Base-by-base conservation (phyloP, 495 filamentous ascomycete genomes). In the Physcia stellaris region DNA sequence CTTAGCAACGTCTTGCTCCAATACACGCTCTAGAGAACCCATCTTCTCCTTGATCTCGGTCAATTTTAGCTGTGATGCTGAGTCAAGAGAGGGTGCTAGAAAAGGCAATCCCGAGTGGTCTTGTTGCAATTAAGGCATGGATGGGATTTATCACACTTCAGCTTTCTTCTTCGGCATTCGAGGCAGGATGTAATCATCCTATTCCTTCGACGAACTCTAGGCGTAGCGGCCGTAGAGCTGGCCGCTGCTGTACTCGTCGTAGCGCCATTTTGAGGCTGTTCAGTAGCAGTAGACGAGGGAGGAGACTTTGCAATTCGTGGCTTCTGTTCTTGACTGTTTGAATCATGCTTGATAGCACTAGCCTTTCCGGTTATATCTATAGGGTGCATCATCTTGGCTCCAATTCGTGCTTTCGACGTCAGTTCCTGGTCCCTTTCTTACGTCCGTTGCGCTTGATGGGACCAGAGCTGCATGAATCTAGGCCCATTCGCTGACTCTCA, bases 161-260 rank as follows among this genome's bases (percentile, higher is more conserved):
- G 67, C 58, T 90, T 90, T 32, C 83, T 73, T 27, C 75, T 70
- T 21, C 80, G 73, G 50, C 83, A 90, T 55, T 82, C 76, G 33
- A 79, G 57, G 53, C 77, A 80, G 6, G 70, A 74, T 22, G 69
- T 76, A 42, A 82, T 81, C 63, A 77, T 67, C 40, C 79, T 68
- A 52, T 80, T 81, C 32, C 78, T 61, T 23, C 78, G 63, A 15
- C 77, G 67, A 41, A 80, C 73, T 39, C 55, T 41, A 1, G 56
- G 50, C 29, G 26, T 28, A 22, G 37, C 37, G 15, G 37, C 4
- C 21, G 24, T 13, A 28, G 37, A 16, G 17, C n/a, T 18, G n/a
- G 7, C 16, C 34, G 34, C 34, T 37, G 37, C n/a, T n/a, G n/a
- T n/a, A n/a, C n/a, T n/a, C n/a, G n/a, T n/a, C n/a, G n/a, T n/a